Evolutionary conservation across 1,284 basidiomycete species (phyloP).

Genomic region (Rhodotorula glutinis): DNA sequence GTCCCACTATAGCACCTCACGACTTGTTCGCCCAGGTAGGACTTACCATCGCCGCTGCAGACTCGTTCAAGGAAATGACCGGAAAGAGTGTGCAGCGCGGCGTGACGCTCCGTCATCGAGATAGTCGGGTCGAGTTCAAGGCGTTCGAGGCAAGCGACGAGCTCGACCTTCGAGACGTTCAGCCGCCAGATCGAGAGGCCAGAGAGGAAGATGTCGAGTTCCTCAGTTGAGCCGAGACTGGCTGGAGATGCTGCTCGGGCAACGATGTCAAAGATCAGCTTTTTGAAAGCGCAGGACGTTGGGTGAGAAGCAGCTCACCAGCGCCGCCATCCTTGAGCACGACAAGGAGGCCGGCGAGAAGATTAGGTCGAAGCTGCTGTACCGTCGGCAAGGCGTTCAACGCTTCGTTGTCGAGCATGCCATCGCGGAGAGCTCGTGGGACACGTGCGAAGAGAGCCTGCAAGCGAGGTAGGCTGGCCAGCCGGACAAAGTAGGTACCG

Average conservation of each 20-base stretch:
- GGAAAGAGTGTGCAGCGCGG: slow-evolving; percentile 35
- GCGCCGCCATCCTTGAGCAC: slow-evolving; percentile 35
- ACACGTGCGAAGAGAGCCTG: slow-evolving; percentile 16
- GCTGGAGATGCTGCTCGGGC: slow-evolving; percentile 34
- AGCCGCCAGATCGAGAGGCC: slow-evolving; percentile 39
- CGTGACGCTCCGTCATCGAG: slow-evolving; percentile 20
- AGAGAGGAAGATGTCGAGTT: slow-evolving; percentile 39
- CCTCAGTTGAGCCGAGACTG: slow-evolving; percentile 38
- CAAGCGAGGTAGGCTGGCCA: slow-evolving; percentile 17
- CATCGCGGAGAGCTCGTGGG: slow-evolving; percentile 16
- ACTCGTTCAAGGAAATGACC: slow-evolving; percentile 37
- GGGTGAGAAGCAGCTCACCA: background rate
- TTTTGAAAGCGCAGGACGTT: no score
- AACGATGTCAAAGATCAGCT: no score
- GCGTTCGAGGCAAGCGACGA: slow-evolving; percentile 38
- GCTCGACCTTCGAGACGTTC: slow-evolving; percentile 36
- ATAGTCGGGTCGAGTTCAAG: slow-evolving; percentile 32
- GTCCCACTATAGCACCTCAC: slow-evolving; percentile 38
- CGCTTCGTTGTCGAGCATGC: slow-evolving; percentile 25
- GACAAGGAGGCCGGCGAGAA: slow-evolving; percentile 28
- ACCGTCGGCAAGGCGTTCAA: slow-evolving; percentile 8
- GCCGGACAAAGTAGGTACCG: slow-evolving; percentile 10
- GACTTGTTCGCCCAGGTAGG: slow-evolving; percentile 39
- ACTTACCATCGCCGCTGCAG: slow-evolving; percentile 35
- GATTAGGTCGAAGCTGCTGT: slow-evolving; percentile 22